A percentile compares a stretch with the other conserved stretches of the same genome.
Conservation (phyloP, 2,329 filamentous ascomycete species). For the Arthrinium puccinioides region DNA sequence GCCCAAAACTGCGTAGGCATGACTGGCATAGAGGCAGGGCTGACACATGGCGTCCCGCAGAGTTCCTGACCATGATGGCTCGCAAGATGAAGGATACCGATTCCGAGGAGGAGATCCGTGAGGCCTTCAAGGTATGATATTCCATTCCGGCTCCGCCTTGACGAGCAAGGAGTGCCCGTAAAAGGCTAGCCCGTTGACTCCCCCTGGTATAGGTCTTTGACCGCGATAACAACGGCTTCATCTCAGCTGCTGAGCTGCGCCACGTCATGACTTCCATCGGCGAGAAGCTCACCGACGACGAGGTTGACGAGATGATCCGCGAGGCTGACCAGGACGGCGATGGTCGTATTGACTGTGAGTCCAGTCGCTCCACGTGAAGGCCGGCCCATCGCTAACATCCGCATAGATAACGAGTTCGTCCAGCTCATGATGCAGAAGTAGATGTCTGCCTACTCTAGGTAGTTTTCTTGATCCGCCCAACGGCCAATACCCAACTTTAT, state of each 20-base stretch:
- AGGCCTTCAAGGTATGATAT: slow-evolving; percentile 70
- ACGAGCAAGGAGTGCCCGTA: too few relatives aligned
- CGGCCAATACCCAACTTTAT: slow-evolving; percentile 6
- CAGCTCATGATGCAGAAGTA: slow-evolving; percentile 97
- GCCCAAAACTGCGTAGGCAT: not conserved
- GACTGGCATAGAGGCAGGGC: not conserved
- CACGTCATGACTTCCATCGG: slow-evolving; percentile 91
- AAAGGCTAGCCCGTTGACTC: not conserved
- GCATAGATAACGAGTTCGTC: slow-evolving; percentile 80
- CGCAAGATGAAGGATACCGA: slow-evolving; percentile 93
- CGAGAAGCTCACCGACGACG: slow-evolving; percentile 84
- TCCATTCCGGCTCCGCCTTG: too few relatives aligned
- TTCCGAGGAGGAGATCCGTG: slow-evolving; percentile 83
- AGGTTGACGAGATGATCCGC: slow-evolving; percentile 90
- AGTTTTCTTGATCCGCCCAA: not conserved
- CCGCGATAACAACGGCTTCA: slow-evolving; percentile 87
- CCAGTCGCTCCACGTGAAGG: not conserved
- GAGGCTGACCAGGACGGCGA: slow-evolving; percentile 87
- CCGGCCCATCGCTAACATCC: slow-evolving; percentile 20
- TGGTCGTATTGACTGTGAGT: slow-evolving; percentile 79
- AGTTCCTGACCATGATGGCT: slow-evolving; percentile 91
- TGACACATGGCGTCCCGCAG: slow-evolving; percentile 33
- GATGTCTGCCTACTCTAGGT: slow-evolving; percentile 21
- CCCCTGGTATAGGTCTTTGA: slow-evolving; percentile 60
- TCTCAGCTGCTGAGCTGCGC: slow-evolving; percentile 79